Evolutionary conservation across 164 flowering plant species (phyloP).

Genomic region (Echeveria elegans): DNA sequence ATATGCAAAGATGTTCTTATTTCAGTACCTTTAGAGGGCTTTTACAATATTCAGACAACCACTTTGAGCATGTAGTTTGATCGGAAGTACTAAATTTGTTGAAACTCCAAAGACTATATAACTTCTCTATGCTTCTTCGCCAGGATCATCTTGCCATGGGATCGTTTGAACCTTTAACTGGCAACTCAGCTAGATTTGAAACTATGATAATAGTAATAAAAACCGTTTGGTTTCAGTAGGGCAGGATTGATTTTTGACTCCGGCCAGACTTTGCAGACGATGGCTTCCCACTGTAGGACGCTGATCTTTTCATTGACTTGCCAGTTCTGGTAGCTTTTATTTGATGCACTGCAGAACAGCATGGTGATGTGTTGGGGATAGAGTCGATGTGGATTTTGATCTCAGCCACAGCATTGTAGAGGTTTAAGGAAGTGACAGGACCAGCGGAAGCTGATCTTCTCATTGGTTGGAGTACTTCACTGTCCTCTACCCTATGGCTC

Average conservation of each 20-base stretch:
- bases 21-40: too few species aligned
- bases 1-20: too few species aligned
- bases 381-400: not conserved
- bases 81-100: too few species aligned
- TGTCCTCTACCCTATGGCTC: constrained; percentile 6
- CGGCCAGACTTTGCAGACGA: not conserved
- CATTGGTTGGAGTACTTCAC: constrained; percentile 6
- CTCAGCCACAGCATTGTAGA: not conserved
- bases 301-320: not conserved
- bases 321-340: not conserved
- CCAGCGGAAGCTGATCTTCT: constrained; percentile 1
- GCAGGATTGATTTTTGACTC: not conserved
- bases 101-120: not conserved
- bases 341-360: not conserved
- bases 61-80: not conserved
- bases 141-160: not conserved
- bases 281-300: not conserved
- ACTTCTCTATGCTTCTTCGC: not conserved
- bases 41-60: not conserved
- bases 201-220: not conserved
- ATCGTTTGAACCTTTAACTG: not conserved
- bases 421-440: not conserved
- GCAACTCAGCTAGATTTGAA: not conserved
- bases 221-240: not conserved
- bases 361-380: not conserved